Percentiles rank a stretch among this genome's conserved stretches.
Evolutionary conservation across 2,329 filamentous ascomycete species (phyloP).

Genomic region (Neofusicoccum cordaticola): DNA sequence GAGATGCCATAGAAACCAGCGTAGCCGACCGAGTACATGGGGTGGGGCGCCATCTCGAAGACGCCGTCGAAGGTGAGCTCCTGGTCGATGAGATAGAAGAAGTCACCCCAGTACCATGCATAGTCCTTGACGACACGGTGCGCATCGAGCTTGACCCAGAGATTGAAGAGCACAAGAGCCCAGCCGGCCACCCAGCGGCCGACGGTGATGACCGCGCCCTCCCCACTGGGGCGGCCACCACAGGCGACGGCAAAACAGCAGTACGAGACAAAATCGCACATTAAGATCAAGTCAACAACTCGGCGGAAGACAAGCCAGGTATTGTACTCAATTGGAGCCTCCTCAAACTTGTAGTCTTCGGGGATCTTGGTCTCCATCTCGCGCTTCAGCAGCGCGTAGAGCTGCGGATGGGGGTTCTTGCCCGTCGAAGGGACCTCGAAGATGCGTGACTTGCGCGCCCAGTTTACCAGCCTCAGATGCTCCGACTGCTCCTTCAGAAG

Average conservation of each 20-base stretch:
- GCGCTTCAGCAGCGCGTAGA: conserved; percentile 79
- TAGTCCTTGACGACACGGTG: conserved; percentile 98
- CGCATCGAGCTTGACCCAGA: conserved; percentile 98
- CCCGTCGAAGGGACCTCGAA: conserved; percentile 83
- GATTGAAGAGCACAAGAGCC: conserved; percentile 82
- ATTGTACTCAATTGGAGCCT: conserved; percentile 96
- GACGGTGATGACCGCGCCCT: conserved; percentile 65
- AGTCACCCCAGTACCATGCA: conserved; percentile 99
- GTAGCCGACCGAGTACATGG: conserved; percentile 98
- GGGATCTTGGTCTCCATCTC: conserved; percentile 95
- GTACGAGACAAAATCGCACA: conserved; percentile 98
- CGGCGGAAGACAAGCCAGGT: conserved; percentile 96
- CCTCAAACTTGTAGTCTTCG: conserved; percentile 88
- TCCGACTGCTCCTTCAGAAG: conserved; percentile 88
- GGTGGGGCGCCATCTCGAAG: conserved; percentile 97
- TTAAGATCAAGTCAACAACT: conserved; percentile 92
- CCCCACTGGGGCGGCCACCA: conserved; percentile 69
- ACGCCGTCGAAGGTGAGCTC: conserved; percentile 97
- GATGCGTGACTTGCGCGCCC: conserved; percentile 80
- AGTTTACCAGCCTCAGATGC: conserved; percentile 78
- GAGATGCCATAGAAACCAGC: conserved; percentile 98
- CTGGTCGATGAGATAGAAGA: conserved; percentile 98
- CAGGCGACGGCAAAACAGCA: conserved; percentile 93
- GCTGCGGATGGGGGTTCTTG: conserved; percentile 74
- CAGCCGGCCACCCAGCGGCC: conserved; percentile 78